phyloP scores from a whole-genome alignment of 345 rosid species.

The Streptanthus diversifolius region DNA sequence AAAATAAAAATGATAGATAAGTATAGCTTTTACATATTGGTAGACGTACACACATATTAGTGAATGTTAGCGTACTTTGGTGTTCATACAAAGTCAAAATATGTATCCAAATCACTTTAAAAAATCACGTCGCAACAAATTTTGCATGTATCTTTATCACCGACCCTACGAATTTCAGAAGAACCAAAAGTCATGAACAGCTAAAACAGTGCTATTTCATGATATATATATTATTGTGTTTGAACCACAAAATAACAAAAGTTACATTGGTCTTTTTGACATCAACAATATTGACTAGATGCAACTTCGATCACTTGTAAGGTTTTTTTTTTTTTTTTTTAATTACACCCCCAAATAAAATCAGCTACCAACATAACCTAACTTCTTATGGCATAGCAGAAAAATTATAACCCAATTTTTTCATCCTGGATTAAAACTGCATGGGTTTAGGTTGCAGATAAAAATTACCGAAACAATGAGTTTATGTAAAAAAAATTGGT shows the following conservation, averaged over 20 bases:
- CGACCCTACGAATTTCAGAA: not conserved
- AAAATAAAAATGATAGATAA: constrained; percentile 4
- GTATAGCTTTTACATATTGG: not conserved
- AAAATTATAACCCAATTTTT: not conserved
- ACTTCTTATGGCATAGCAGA: not conserved
- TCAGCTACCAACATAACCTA: not conserved
- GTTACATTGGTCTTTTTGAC: too few relatives aligned
- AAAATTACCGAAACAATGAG: not conserved
- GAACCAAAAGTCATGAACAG: not conserved
- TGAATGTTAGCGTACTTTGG: not conserved
- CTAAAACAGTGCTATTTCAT: not conserved
- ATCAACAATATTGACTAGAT: too few relatives aligned
- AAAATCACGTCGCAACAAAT: not conserved
- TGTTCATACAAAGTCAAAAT: not conserved
- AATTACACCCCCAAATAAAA: not conserved
- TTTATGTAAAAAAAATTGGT: not conserved
- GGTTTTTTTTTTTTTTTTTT: too few relatives aligned
- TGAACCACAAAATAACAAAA: too few relatives aligned
- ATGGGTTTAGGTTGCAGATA: not conserved
- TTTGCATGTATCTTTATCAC: not conserved
- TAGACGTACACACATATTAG: not conserved
- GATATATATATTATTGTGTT: too few relatives aligned
- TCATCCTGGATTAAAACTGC: not conserved
- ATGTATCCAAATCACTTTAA: not conserved
- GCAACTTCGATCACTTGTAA: too few relatives aligned